Conservation (phyloP, 768 basidiomycete genomes). For the Pleurotus pulmonarius region DNA sequence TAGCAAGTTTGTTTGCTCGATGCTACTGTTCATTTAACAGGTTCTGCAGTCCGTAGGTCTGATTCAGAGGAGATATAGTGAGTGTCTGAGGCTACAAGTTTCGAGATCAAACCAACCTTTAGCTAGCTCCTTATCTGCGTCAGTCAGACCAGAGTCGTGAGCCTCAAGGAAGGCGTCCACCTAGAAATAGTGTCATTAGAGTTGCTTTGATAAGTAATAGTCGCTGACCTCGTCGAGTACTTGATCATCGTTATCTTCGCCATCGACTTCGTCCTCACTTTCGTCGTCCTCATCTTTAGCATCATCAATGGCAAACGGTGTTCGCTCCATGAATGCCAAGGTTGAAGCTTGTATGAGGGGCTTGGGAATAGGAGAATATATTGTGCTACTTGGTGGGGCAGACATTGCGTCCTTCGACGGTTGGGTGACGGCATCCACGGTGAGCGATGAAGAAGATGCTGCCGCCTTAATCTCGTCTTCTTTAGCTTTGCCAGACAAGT, state of each 20-base stretch:
- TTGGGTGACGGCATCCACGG: constrained; percentile 39
- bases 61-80: background rate
- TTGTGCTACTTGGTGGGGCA: constrained; percentile 32
- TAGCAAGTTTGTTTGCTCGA: background rate
- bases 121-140: constrained; percentile 74
- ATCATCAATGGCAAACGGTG: constrained; percentile 96
- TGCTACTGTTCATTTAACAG: constrained; percentile 39
- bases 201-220: background rate
- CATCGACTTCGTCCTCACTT: constrained; percentile 53
- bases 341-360: constrained; percentile 73
- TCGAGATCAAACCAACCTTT: constrained; percentile 47
- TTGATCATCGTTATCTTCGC: constrained; percentile 60
- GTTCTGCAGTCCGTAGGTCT: constrained; percentile 63
- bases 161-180: constrained; percentile 95
- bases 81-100: background rate
- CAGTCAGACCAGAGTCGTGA: constrained; percentile 81
- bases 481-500: constrained; percentile 33
- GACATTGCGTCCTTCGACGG: constrained; percentile 21
- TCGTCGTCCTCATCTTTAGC: constrained; percentile 82
- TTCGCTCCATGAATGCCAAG: constrained; percentile 85
- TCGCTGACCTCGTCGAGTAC: constrained; percentile 83
- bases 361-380: constrained; percentile 43
- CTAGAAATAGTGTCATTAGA: constrained; percentile 27
- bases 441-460: constrained; percentile 47
- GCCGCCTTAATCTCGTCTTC: constrained; percentile 23